Evolutionary conservation across 495 filamentous ascomycete genomes (phyloP).

Genomic region (Chaetomium fimeti): DNA sequence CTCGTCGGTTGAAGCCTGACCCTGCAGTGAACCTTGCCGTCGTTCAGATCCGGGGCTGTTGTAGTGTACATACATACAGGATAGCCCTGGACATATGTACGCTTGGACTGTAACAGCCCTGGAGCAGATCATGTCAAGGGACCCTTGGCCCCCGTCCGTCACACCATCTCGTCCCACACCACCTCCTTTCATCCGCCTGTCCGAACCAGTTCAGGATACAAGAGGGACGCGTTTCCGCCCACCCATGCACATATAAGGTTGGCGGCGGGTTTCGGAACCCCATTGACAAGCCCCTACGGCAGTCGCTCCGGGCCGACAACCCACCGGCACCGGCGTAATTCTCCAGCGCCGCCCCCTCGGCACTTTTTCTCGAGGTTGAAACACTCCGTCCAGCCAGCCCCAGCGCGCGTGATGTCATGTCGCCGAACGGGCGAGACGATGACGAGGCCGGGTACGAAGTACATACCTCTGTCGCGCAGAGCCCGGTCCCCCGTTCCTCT

Average conservation of each 20-base stretch:
- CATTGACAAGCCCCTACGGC: neutral
- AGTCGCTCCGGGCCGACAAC: neutral
- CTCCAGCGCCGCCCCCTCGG: too few species aligned
- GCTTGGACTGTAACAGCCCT: conserved; percentile 24
- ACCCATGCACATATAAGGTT: neutral
- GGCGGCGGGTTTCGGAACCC: neutral
- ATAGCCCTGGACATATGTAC: conserved; percentile 2
- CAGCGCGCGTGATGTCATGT: too few species aligned
- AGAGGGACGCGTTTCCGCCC: conserved; percentile 15
- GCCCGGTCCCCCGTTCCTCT: neutral
- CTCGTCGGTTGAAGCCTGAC: neutral
- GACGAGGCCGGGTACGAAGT: too few species aligned
- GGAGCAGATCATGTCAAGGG: conserved; percentile 29
- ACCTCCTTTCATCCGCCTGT: conserved; percentile 20
- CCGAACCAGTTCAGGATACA: conserved; percentile 25
- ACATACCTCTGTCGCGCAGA: too few species aligned
- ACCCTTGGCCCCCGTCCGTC: conserved; percentile 4
- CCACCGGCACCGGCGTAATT: neutral
- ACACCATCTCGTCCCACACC: conserved; percentile 14
- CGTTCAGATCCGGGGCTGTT: too few species aligned
- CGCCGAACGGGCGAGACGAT: too few species aligned
- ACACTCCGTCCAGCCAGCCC: too few species aligned
- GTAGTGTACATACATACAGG: too few species aligned
- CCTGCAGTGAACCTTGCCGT: neutral
- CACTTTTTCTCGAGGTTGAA: too few species aligned